These are phyloP conservation scores for Trichocomaceae sp. DNA, from an alignment of 2,329 filamentous ascomycete genomes.

Conservation along the genomic window DNA sequence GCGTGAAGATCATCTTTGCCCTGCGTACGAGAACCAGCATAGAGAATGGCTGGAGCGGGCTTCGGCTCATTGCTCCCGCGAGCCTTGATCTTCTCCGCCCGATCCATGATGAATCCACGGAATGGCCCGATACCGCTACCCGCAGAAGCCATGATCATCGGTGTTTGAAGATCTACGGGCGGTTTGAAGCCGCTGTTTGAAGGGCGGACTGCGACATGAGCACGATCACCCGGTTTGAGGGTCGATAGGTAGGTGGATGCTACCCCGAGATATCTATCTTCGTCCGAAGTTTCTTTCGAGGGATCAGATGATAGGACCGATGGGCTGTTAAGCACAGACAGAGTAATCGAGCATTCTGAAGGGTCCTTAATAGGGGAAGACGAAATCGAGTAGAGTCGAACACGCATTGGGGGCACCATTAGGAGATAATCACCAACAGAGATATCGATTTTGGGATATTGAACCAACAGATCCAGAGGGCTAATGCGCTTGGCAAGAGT, in stretches of 20 bases:
- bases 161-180: conserved; percentile 28
- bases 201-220: conserved; percentile 31
- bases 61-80: conserved; percentile 19
- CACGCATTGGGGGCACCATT: conserved; percentile 69
- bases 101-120: conserved; percentile 58
- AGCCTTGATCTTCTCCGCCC: conserved; percentile 37
- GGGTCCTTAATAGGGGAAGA: conserved; percentile 44
- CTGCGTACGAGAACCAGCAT: conserved; percentile 31
- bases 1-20: conserved; percentile 33
- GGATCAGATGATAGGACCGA: background rate
- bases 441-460: conserved; percentile 53
- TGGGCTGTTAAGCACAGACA: background rate
- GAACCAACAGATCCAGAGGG: conserved; percentile 60
- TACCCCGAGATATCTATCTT: conserved; percentile 21
- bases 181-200: conserved; percentile 33
- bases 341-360: background rate
- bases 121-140: conserved; percentile 56
- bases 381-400: conserved; percentile 74
- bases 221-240: conserved; percentile 26
- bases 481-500: conserved; percentile 45
- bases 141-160: conserved; percentile 37
- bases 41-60: conserved; percentile 30
- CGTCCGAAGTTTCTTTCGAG: conserved; percentile 30
- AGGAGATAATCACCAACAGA: conserved; percentile 61
- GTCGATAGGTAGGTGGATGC: conserved; percentile 38